Evolutionary conservation across 768 basidiomycete species (phyloP).

Genomic region (Trametes maxima): DNA sequence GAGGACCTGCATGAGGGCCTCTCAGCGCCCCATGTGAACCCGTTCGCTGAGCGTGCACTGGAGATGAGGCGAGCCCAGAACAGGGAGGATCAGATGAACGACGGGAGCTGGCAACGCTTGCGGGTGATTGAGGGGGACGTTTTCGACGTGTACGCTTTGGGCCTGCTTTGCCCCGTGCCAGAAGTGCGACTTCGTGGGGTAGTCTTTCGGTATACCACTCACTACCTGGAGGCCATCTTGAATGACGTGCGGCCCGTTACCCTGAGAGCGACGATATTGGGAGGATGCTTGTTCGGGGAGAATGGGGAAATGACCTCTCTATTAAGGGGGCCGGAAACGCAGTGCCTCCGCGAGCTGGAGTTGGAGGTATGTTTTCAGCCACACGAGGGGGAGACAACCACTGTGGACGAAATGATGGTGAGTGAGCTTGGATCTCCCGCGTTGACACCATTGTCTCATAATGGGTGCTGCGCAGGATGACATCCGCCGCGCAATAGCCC

Average conservation of each 20-base stretch:
- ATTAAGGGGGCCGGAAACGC: not conserved
- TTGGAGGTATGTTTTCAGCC: conserved; percentile 7
- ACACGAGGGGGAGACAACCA: not conserved
- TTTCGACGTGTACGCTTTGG: conserved; percentile 8
- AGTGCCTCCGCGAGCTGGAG: not conserved
- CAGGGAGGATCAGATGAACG: conserved; percentile 2
- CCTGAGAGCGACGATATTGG: not conserved
- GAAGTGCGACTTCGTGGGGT: conserved; percentile 1
- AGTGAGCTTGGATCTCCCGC: not conserved
- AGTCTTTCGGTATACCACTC: not conserved
- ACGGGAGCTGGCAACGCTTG: conserved; percentile 9
- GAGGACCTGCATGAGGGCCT: not conserved
- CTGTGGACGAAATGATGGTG: not conserved
- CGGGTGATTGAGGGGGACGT: conserved; percentile 7
- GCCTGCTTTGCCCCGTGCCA: conserved; percentile 11
- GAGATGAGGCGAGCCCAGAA: not conserved
- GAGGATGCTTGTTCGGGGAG: not conserved
- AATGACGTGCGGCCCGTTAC: not conserved
- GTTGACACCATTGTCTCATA: not conserved
- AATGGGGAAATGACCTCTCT: not conserved
- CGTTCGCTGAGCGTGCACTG: not conserved
- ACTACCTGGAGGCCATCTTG: conserved; percentile 1
- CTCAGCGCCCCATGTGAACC: not conserved
- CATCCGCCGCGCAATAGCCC: not conserved
- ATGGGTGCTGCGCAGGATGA: not conserved